Evolutionary conservation across 2,329 filamentous ascomycete species (phyloP), one percentile per base, ranked within the genome.

Genomic region (Celoporthe dispersa): DNA sequence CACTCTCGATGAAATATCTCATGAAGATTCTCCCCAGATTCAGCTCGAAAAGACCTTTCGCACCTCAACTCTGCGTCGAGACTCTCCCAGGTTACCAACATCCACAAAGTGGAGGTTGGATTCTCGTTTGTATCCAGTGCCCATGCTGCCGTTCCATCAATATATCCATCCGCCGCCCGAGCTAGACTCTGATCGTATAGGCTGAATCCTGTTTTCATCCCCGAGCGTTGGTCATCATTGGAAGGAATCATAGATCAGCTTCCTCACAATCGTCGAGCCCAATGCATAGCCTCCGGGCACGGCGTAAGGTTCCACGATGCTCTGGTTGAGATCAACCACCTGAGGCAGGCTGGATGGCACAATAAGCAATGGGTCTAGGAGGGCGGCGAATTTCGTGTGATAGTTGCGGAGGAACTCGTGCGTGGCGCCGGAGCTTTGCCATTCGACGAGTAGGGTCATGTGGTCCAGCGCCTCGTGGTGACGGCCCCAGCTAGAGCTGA

Each of bases 71-170:
- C 44, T 51, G 44, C 44, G n/a, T 51, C 44, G 44, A 53, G 48
- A 28, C 48, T 53, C n/a, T 53, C 48, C 48, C 48, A 53, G 48
- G n/a, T 53, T 53, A 53, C 48, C n/a, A 28, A 53, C 48, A 53
- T 28, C 48, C 48, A 53, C 48, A 53, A 53, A 28, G 48, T 53
- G n/a, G 48, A 53, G 22, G 48, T 53, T 53, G 22, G 48, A 28
- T 53, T 53, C 48, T 28, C 12, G 48, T 53, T 14, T 28, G 22
- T 53, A 28, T 53, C 48, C 22, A 53, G 48, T 53, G n/a, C n/a
- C 48, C 48, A 53, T 53, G 48, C 48, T 53, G 48, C 48, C 22
- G 48, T 25, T 28, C 48, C 48, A 53, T 14, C n/a, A 28, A 53
- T 25, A 53, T 53, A 53, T 12, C 48, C 48, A 28, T 53, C 48